Percentiles rank a stretch among this genome's conserved stretches.
These are phyloP conservation scores for Clarireedia paspali DNA, from an alignment of 2,329 filamentous ascomycete species.

Conservation along the genomic window DNA sequence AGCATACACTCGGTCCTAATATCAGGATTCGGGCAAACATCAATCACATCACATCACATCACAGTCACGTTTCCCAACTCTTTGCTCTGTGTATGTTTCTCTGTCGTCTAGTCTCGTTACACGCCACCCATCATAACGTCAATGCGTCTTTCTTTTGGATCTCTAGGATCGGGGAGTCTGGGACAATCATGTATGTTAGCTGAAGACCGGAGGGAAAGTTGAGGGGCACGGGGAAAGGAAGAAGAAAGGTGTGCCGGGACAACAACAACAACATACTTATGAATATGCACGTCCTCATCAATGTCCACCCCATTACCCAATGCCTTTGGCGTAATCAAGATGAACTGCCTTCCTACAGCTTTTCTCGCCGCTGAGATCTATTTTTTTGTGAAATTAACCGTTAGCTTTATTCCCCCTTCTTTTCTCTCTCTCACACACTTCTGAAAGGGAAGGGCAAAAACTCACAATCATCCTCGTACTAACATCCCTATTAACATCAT, in stretches of 20 bases:
- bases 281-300: constrained; percentile 67
- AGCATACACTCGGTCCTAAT: too few relatives aligned
- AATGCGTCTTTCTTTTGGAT: neutral
- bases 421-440: too few relatives aligned
- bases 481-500: constrained; percentile 87
- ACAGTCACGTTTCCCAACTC: too few relatives aligned
- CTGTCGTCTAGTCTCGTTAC: neutral
- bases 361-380: constrained; percentile 77
- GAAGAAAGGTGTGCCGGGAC: neutral
- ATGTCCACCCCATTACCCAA: constrained; percentile 53
- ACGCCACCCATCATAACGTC: neutral
- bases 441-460: constrained; percentile 15
- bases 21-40: too few relatives aligned
- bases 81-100: neutral
- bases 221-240: too few relatives aligned
- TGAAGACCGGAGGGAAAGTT: too few relatives aligned
- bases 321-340: constrained; percentile 90
- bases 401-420: neutral
- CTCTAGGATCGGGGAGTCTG: constrained; percentile 2
- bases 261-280: constrained; percentile 44
- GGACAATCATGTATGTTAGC: neutral
- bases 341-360: constrained; percentile 86
- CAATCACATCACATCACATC: too few relatives aligned
- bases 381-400: constrained; percentile 11
- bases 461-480: constrained; percentile 89